A percentile compares a stretch with the other conserved stretches of the same genome.
Evolutionary conservation across 805 yeast genomes (phyloP).

Genomic region (Ogataea nitratoaversa): DNA sequence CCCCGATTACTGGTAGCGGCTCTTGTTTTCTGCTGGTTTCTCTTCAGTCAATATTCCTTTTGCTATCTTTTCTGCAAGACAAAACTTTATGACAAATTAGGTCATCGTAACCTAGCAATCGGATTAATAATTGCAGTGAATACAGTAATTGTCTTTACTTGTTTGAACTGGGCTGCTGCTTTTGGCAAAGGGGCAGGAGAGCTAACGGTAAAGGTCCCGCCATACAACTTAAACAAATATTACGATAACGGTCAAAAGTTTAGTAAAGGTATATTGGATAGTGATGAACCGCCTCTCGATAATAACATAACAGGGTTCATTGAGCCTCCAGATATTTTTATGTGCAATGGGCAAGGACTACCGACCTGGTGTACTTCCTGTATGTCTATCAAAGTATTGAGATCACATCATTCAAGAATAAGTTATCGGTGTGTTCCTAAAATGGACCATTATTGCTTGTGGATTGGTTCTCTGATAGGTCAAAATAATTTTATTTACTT

Average conservation of each 20-base stretch:
- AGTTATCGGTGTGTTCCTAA: constrained; percentile 56
- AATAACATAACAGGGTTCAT: constrained; percentile 17
- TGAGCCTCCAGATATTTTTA: constrained; percentile 53
- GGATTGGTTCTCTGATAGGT: constrained; percentile 74
- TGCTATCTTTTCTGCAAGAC: constrained; percentile 25
- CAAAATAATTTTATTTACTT: constrained; percentile 59
- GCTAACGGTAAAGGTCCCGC: constrained; percentile 34
- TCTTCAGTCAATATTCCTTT: constrained; percentile 27
- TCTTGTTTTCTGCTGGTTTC: constrained; percentile 17
- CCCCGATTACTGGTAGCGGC: constrained; percentile 11
- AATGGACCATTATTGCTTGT: constrained; percentile 82
- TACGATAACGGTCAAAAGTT: constrained; percentile 16
- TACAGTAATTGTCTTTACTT: constrained; percentile 23
- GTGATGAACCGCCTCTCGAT: constrained; percentile 5
- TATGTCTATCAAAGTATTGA: constrained; percentile 55
- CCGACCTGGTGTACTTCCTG: constrained; percentile 76
- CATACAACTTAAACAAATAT: constrained; percentile 28
- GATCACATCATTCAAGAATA: constrained; percentile 68
- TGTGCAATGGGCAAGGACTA: constrained; percentile 68
- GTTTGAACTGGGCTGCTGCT: constrained; percentile 43
- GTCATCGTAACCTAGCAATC: constrained; percentile 26
- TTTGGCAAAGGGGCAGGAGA: constrained; percentile 56
- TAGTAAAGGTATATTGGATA: constrained; percentile 2
- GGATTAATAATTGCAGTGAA: constrained; percentile 31
- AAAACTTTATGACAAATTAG: constrained; percentile 40